Evolutionary conservation across 1,139 yeast species (phyloP), one percentile per base, ranked within the genome.

Genomic region (Sugiyamaella castrensis): DNA sequence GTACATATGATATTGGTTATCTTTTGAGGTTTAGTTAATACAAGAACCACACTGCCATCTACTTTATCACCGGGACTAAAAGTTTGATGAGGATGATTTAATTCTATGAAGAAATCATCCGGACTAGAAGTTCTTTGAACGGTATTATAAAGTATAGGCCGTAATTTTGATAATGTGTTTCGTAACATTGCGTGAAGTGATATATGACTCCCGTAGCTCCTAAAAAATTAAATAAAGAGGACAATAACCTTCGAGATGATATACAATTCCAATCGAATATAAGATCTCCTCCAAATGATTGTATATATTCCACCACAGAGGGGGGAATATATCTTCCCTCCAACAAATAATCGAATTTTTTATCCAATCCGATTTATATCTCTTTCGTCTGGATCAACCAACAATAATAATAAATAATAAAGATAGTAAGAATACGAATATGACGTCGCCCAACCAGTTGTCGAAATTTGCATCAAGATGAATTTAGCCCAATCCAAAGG

Each of bases 21-120:
- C 37, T 52, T 50, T 37, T 57, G 58, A 10, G 61, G 61, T 51
- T 60, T 60, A 26, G 60, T 55, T 30, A 66, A 50, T 30, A 60
- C 59, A 36, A 69, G 53, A 27, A 68, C 63, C 30, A 67, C 70
- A 44, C 56, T 57, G 40, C 73, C 73, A 15, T 73, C 68, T n/a
- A 84, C 77, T 57, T 78, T 78, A 52, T 83, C 87, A 11, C 88
- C 87, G 0, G 89, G 88, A 12, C 72, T 67, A 74, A 80, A 82
- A 16, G 77, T 71, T 60, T 79, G 77, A 65, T 86, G 95, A 1
- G 95, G 92, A 51, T 83, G 82, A 56, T 82, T 84, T 49, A 87
- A 70, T 44, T 74, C 75, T 40, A 87, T 80, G 65, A 80, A 84
- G 65, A 87, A 84, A 56, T 84, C 88, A 47, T 77, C 53, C 7